Conservation (phyloP, 2,329 filamentous ascomycete genomes). For the Ophiocordyceps sinensis region DNA sequence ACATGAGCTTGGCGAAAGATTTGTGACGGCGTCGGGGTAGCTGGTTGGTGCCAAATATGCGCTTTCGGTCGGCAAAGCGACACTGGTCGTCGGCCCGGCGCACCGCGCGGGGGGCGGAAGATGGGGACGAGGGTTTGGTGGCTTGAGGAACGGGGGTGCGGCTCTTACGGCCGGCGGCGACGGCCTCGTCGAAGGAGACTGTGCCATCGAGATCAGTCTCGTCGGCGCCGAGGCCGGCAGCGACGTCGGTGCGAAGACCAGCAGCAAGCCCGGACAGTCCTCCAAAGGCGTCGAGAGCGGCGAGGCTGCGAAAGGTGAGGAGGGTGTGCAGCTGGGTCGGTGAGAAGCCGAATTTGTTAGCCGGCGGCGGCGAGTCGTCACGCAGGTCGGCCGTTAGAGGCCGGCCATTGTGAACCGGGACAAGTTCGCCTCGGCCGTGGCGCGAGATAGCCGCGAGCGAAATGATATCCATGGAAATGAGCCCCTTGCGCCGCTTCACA, state of each 20-base stretch:
- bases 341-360: slow-evolving; percentile 38
- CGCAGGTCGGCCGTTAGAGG: slow-evolving; percentile 10
- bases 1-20: slow-evolving; percentile 49
- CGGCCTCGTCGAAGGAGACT: slow-evolving; percentile 35
- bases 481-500: background rate
- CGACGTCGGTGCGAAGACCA: slow-evolving; percentile 33
- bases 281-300: slow-evolving; percentile 36
- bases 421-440: background rate
- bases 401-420: slow-evolving; percentile 4
- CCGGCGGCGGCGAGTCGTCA: slow-evolving; percentile 11
- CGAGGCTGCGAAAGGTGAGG: slow-evolving; percentile 31
- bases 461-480: background rate
- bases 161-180: slow-evolving; percentile 19
- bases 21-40: slow-evolving; percentile 48
- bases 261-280: slow-evolving; percentile 35
- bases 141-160: slow-evolving; percentile 11
- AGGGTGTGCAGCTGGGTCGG: slow-evolving; percentile 39
- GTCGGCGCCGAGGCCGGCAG: slow-evolving; percentile 33
- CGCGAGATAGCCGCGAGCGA: background rate
- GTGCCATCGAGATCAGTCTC: slow-evolving; percentile 29
- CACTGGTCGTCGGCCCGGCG: slow-evolving; percentile 12
- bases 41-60: slow-evolving; percentile 52
- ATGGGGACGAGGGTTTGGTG: slow-evolving; percentile 7
- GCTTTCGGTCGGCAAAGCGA: slow-evolving; percentile 42
- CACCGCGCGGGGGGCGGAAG: slow-evolving; percentile 11